Base-by-base conservation (phyloP, 2,329 filamentous ascomycete species). In the Cladosporium colombiae region DNA sequence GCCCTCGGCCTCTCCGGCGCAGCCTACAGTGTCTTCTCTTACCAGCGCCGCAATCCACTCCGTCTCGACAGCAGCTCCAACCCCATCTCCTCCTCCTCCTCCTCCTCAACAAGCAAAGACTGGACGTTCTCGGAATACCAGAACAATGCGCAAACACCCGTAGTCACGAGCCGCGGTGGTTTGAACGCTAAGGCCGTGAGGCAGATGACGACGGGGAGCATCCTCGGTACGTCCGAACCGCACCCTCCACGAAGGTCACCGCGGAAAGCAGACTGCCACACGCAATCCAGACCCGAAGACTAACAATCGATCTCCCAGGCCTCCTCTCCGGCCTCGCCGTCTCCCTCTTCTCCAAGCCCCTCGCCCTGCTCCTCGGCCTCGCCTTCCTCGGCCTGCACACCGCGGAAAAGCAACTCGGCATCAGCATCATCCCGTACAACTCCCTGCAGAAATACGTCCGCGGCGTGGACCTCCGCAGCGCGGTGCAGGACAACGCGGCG, bases 261-360 rank as follows among this genome's bases (percentile, higher is more conserved):
- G 29, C 29, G 8, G 5, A 31, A 27, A 27, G 27, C 27, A 27
- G 27, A 27, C 27, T 5, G 27, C 27, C 27, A 27, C 5, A 3
- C 5, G 27, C 27, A 27, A 27, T 27, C 27, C 27, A 27, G 27
- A 27, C 27, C 3, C 27, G 5, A 27, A 13, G 4, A 25, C 46
- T 50, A 29, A 52, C 49, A 52, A 46, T 8, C 11, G 10, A 5
- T 18, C 16, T 40, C n/a, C 1, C 57, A 89, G 88, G 89, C 21
- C 85, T 91, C 64, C 71, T 84, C n/a, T 78, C 84, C 3, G 90
- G 90, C 1, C 72, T 93, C 35, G 79, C 89, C 0, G 83, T 93
- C 29, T 87, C 88, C 66, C 80, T 89, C 18, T 92, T 93, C 76
- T 92, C 89, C 10, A 87, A 86, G 74, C 86, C 89, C 1, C 79